Conservation (phyloP, 768 basidiomycete species). For the Hortiboletus campestris region DNA sequence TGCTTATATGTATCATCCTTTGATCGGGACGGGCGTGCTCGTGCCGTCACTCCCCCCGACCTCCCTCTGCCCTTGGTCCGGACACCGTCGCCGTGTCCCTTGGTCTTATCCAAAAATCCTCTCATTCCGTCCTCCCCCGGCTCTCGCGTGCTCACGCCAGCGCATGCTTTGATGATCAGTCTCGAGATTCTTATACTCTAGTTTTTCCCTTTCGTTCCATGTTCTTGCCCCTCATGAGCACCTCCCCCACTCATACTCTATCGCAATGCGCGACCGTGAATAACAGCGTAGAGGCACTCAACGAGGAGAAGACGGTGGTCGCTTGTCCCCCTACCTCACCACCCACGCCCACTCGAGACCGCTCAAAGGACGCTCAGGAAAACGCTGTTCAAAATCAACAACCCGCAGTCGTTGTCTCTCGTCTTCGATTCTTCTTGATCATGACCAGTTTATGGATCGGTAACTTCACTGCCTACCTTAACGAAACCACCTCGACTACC, state of each 20-base stretch:
- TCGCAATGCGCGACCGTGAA: slow-evolving; percentile 32
- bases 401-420: slow-evolving; percentile 30
- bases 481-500: slow-evolving; percentile 35
- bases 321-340: neutral
- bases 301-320: slow-evolving; percentile 23
- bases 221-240: slow-evolving; percentile 21
- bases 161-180: slow-evolving; percentile 17
- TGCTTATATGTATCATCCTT: slow-evolving; percentile 25
- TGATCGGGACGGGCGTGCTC: slow-evolving; percentile 19
- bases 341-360: neutral
- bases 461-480: slow-evolving; percentile 36
- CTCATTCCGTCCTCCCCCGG: neutral
- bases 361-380: neutral
- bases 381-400: slow-evolving; percentile 8
- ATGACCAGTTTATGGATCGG: slow-evolving; percentile 35
- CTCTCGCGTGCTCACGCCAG: slow-evolving; percentile 12
- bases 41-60: slow-evolving; percentile 6
- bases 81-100: slow-evolving; percentile 11
- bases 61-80: slow-evolving; percentile 4
- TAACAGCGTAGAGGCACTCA: slow-evolving; percentile 28
- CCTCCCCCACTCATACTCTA: slow-evolving; percentile 28
- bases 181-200: slow-evolving; percentile 17
- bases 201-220: neutral
- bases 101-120: slow-evolving; percentile 1
- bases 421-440: slow-evolving; percentile 32